Conservation (phyloP, 495 filamentous ascomycete species). For the Venustampulla echinocandica region DNA sequence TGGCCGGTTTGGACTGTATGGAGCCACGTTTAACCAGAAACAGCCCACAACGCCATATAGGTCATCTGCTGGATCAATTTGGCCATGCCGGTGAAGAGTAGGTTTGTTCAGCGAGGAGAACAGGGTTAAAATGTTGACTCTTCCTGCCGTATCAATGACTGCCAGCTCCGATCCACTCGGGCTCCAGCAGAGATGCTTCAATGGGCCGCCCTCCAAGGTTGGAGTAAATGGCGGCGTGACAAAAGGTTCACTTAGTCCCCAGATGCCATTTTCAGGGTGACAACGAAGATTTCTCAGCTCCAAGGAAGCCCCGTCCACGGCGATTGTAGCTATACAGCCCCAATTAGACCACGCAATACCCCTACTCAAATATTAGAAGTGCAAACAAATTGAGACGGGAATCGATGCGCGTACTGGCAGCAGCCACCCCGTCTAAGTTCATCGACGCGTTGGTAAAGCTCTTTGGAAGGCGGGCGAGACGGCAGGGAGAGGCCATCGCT, state of each 20-base stretch:
- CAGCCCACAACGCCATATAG: slow-evolving; percentile 68
- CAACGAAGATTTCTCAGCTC: slow-evolving; percentile 64
- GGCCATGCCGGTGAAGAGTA: slow-evolving; percentile 41
- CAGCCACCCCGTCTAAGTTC: slow-evolving; percentile 73
- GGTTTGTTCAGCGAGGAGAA: slow-evolving; percentile 59
- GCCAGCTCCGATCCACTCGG: slow-evolving; percentile 65
- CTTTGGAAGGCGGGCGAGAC: slow-evolving; percentile 47
- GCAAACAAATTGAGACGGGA: not conserved
- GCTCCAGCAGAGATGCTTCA: slow-evolving; percentile 76
- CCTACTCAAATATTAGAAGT: slow-evolving; percentile 35
- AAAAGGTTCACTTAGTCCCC: slow-evolving; percentile 60
- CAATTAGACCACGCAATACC: slow-evolving; percentile 82
- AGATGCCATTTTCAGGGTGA: slow-evolving; percentile 60
- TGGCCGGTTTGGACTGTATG: slow-evolving; percentile 31
- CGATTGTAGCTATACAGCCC: slow-evolving; percentile 80
- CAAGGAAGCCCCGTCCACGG: slow-evolving; percentile 56
- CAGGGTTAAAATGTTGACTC: slow-evolving; percentile 58
- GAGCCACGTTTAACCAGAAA: slow-evolving; percentile 64
- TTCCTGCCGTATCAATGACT: slow-evolving; percentile 63
- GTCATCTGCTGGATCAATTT: slow-evolving; percentile 58
- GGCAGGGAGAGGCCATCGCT: slow-evolving; percentile 47
- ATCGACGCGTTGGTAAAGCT: slow-evolving; percentile 63
- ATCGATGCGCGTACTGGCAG: slow-evolving; percentile 56
- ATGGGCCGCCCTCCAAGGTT: slow-evolving; percentile 43
- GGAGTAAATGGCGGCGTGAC: slow-evolving; percentile 32